Base-by-base conservation (phyloP, 192 early-diverging fungal genomes). In the Coemansia interrupta region DNA sequence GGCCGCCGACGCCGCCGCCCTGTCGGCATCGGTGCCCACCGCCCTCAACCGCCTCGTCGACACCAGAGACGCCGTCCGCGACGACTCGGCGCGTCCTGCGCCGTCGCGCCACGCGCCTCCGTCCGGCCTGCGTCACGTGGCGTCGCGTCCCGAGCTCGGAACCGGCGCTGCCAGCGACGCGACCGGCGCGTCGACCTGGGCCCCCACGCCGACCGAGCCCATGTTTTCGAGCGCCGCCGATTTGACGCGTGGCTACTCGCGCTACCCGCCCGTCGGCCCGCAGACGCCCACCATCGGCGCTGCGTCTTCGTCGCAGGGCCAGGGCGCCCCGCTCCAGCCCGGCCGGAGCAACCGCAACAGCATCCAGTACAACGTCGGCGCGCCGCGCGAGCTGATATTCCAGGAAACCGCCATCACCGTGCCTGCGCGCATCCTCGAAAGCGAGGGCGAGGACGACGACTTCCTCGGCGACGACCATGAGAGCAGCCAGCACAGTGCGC, bases 271-370 rank as follows among this genome's bases (percentile, higher is more conserved):
- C 30, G 61, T 75, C 41, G 20, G 54, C 30, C 26, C 59, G 15
- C 57, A 59, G 8, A 30, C 60, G 22, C 52, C 43, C 19, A 42
- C 43, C 38, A 19, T 30, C 29, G 61, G 50, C 61, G 58, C 30
- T 64, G 63, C 22, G 49, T 57, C 46, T 41, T 58, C 36, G 23
- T 56, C 48, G 5, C 29, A 23, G 17, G 15, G 41, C 40, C 48
- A 52, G 42, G 23, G n/a, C 30, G 32, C 59, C 20, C 53, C 48
- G n/a, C 36, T 52, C n/a, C 58, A 36, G 30, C 22, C n/a, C 8
- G 57, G 70, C 47, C 54, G 65, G 30, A 70, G 62, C 61, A 78
- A 76, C 61, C 68, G 79, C 43, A 80, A 77, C 68, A 80, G 72
- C 60, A 72, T 73, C 19, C 72, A 80, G 61, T 80, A 80, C 61